Base-by-base conservation (phyloP, 208 protist species). In the Trypanosoma cruzi region DNA sequence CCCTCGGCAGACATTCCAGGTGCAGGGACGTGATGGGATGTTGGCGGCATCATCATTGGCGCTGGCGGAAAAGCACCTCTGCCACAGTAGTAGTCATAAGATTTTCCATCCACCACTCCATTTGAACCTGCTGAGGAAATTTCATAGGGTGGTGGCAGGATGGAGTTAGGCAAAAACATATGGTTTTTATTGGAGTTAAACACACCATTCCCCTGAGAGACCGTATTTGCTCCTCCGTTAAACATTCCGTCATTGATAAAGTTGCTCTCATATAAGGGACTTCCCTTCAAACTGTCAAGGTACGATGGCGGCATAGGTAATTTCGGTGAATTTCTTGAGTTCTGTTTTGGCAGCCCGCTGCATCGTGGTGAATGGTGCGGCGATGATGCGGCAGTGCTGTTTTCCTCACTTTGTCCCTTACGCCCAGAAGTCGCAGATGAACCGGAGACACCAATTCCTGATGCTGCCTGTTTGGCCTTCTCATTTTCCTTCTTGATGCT, bases 121-220 rank as follows among this genome's bases (percentile, higher is more conserved):
- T 5, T 11, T 10, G 16, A 31, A 16, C 26, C 48, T 22, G 37
- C 14, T 18, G 36, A 8, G 2, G 20, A 18, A 28, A 24, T 22
- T 18, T 65, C 60, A 54, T 65, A 65, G 10, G 60, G 42, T 36
- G 60, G 60, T 22, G 26, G 60, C 1, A 6, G 31, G 2, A 61
- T 7, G 22, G 44, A 32, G 18, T 1, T 2, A 18, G 16, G 31
- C 7, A 13, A 14, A 13, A 42, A n/a, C 10, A 4, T 13, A 20
- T 61, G 56, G 34, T 10, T 29, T 26, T 44, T n/a, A 32, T 50
- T 63, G 26, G n/a, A 36, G 7, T 3, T n/a, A 46, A 11, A 11
- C 29, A 22, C 29, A n/a, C n/a, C n/a, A 36, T 14, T n/a, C 22
- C 22, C 22, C 29, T 29, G 18, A 29, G 29, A 28, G 3, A 10